Evolutionary conservation across 2,329 filamentous ascomycete species (phyloP), one percentile per base, ranked within the genome.

Genomic region (Colletotrichum higginsianum): DNA sequence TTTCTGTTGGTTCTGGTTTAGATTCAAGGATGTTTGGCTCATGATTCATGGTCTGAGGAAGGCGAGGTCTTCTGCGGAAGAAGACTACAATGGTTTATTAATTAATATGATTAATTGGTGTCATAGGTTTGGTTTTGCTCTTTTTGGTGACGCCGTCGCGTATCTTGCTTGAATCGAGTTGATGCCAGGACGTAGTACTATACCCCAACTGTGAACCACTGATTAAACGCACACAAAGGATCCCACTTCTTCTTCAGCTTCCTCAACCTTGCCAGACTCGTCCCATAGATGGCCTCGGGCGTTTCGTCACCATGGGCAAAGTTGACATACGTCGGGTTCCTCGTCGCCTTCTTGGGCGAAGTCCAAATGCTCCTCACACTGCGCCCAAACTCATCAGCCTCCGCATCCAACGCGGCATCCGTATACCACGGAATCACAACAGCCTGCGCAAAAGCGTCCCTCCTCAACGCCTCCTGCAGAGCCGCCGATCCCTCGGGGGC

Each of bases 361-460:
- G 75, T 76, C 78, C 77, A 79, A 56, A 80, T 75, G 15, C 77
- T 76, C 47, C 80, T 74, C 4, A 80, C 76, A 18, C 73, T 75
- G 30, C 66, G 70, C 13, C 80, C 83, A 68, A 83, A 84, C 2
- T 44, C 72, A 46, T 78, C 44, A 0, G 83, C 84, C 49, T 76
- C 76, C 1, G 35, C 62, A 68, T 85, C 82, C 2, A 85, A 73
- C 4, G 74, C 73, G 0, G 77, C 70, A 65, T 83, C 79, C 1
- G 74, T 75, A 56, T 84, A 84, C 82, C 82, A 84, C 0, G 83
- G 80, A 16, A 84, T 80, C 0, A 79, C 78, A 49, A 84, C 76
- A 0, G 79, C 79, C 67, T 84, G 76, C 21, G 68, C 64, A 2
- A 73, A 67, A 4, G 79, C 80, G 57, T 81, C 80, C 50, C 81